Evolutionary conservation across 163 green algal species (phyloP).

Genomic region (Volvox carteri): DNA sequence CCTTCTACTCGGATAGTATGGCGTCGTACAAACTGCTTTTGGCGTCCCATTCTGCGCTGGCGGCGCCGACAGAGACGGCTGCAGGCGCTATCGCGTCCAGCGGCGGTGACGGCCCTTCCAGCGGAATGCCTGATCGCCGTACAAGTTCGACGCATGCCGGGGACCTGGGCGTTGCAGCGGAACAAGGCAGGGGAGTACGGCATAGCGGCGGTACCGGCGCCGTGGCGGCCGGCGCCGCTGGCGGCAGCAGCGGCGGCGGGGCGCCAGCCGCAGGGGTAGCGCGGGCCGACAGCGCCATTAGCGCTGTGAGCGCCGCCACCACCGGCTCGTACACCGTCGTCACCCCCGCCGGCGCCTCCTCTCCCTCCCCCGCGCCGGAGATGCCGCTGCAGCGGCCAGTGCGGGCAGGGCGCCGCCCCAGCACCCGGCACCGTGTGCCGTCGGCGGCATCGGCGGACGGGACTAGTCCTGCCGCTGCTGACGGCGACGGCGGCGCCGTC

Average conservation of each 20-base stretch:
- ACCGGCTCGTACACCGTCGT: too few relatives aligned
- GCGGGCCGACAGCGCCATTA: background rate
- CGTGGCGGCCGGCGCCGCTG: background rate
- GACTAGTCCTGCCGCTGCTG: too few relatives aligned
- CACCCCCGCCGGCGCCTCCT: too few relatives aligned
- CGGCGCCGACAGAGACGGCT: background rate
- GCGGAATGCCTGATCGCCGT: too few relatives aligned
- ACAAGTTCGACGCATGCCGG: too few relatives aligned
- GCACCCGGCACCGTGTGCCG: background rate
- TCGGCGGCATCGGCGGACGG: background rate
- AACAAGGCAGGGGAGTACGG: too few relatives aligned
- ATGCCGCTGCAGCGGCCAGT: constrained; percentile 2
- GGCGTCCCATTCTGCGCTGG: background rate
- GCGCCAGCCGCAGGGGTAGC: background rate
- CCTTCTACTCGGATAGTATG: constrained; percentile 11
- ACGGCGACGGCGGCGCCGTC: too few relatives aligned
- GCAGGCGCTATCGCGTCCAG: background rate
- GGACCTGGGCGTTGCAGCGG: too few relatives aligned
- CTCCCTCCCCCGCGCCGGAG: background rate
- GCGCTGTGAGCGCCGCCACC: background rate
- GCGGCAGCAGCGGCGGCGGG: background rate
- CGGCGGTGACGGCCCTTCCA: background rate
- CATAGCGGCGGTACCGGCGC: too few relatives aligned
- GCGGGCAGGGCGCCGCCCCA: background rate
- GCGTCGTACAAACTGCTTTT: constrained; percentile 14